Percentiles rank a stretch among this genome's conserved stretches.
These are phyloP conservation scores for Diplodia intermedia DNA, from an alignment of 2,329 filamentous ascomycete genomes.

Conservation along the genomic window DNA sequence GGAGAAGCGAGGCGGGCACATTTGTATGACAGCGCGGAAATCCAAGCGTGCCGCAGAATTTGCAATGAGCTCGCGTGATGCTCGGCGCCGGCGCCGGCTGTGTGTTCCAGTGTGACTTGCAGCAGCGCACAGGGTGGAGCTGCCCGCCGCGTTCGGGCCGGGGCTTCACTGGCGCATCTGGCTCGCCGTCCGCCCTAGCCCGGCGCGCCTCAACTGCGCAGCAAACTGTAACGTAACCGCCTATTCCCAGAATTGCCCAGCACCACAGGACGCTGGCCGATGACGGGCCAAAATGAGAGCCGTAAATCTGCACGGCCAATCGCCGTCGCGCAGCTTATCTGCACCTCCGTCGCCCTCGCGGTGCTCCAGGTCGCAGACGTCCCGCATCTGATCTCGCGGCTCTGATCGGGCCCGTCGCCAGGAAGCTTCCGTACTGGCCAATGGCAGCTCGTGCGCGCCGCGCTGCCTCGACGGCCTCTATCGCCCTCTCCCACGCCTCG, in stretches of 20 bases:
- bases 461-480: constrained; percentile 19
- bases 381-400: constrained; percentile 32
- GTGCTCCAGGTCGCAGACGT: constrained; percentile 21
- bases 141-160: constrained; percentile 14
- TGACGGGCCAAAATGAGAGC: constrained; percentile 31
- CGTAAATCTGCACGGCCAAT: constrained; percentile 29
- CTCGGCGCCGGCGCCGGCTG: constrained; percentile 25
- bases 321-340: constrained; percentile 27
- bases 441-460: constrained; percentile 14
- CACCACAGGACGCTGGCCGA: constrained; percentile 23
- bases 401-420: constrained; percentile 30
- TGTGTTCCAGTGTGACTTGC: constrained; percentile 1
- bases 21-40: constrained; percentile 31
- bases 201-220: constrained; percentile 28
- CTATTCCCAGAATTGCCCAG: constrained; percentile 24
- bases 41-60: constrained; percentile 21
- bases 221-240: constrained; percentile 33
- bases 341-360: constrained; percentile 15
- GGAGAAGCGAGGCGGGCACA: constrained; percentile 24
- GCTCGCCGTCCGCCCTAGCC: constrained; percentile 19
- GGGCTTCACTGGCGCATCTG: constrained; percentile 11
- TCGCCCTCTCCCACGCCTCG: constrained; percentile 26
- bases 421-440: constrained; percentile 20
- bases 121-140: constrained; percentile 8
- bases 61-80: constrained; percentile 29